These are phyloP conservation scores for Fragilariopsis cylindrus DNA, from an alignment of 108 stramenopile genomes.

Conservation along the genomic window DNA sequence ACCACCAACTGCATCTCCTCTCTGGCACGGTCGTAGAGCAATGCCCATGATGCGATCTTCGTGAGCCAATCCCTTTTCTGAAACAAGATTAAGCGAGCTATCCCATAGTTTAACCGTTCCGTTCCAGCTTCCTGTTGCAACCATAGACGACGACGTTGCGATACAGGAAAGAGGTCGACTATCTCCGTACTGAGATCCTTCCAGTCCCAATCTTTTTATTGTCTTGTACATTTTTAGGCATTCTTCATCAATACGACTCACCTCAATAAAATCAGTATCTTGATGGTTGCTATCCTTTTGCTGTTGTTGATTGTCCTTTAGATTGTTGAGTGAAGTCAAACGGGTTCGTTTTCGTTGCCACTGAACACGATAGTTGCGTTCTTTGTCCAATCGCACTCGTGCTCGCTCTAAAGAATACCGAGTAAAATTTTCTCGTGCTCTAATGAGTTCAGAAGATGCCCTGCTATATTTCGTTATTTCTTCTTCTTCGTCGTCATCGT, in stretches of 20 bases:
- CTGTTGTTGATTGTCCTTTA: constrained; percentile 37
- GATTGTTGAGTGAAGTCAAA: constrained; percentile 28
- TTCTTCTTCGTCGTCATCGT: constrained; percentile 37
- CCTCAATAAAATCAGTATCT: constrained; percentile 29
- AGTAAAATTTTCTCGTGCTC: constrained; percentile 71
- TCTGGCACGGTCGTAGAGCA: constrained; percentile 18
- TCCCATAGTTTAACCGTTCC: constrained; percentile 93
- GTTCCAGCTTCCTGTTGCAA: constrained; percentile 92
- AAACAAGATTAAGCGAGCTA: constrained; percentile 63
- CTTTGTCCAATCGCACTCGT: constrained; percentile 61
- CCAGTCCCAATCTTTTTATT: constrained; percentile 60
- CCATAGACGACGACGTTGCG: constrained; percentile 51
- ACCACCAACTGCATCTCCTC: not conserved
- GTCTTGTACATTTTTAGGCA: constrained; percentile 59
- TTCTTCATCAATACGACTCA: constrained; percentile 54
- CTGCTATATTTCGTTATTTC: constrained; percentile 87
- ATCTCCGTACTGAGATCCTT: constrained; percentile 87
- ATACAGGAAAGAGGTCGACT: constrained; percentile 62
- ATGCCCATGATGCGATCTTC: constrained; percentile 89
- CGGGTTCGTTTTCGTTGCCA: constrained; percentile 54
- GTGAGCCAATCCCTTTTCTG: constrained; percentile 67
- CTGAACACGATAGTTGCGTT: constrained; percentile 59
- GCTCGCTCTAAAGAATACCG: constrained; percentile 76
- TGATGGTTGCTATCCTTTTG: constrained; percentile 2
- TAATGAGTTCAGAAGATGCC: constrained; percentile 76